Evolutionary conservation across 2,329 filamentous ascomycete genomes (phyloP).

Genomic region (Diplodia scrobiculata): DNA sequence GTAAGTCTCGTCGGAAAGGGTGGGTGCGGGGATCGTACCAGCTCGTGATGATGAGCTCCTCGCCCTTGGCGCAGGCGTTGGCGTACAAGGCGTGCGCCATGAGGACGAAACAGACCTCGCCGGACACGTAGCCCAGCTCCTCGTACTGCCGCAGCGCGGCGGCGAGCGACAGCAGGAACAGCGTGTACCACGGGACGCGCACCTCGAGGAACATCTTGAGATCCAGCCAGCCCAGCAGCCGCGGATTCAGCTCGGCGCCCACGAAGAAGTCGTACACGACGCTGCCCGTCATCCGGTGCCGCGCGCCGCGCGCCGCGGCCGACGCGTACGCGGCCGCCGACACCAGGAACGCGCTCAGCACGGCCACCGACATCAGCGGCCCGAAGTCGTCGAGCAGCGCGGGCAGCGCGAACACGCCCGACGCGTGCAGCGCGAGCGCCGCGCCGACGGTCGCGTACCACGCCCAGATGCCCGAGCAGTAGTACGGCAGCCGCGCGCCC

Average conservation of each 20-base stretch:
- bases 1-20: too few species aligned
- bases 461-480: conserved; percentile 84
- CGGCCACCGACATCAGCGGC: conserved; percentile 87
- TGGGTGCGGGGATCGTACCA: conserved; percentile 49
- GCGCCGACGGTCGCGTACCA: conserved; percentile 83
- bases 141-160: conserved; percentile 82
- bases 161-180: conserved; percentile 75
- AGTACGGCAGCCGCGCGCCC: conserved; percentile 87
- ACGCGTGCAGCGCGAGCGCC: conserved; percentile 71
- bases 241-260: conserved; percentile 82
- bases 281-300: conserved; percentile 89
- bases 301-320: conserved; percentile 73
- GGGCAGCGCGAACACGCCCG: conserved; percentile 83
- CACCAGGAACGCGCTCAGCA: conserved; percentile 83
- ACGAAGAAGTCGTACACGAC: conserved; percentile 87
- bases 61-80: conserved; percentile 87
- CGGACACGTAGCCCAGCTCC: conserved; percentile 78
- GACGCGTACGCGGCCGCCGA: conserved; percentile 83
- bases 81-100: conserved; percentile 91
- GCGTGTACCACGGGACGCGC: conserved; percentile 86
- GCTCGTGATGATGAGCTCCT: conserved; percentile 85
- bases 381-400: conserved; percentile 95
- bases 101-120: conserved; percentile 80
- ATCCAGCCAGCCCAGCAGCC: conserved; percentile 80
- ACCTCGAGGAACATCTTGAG: conserved; percentile 98